These are phyloP conservation scores for Thecaphora thlaspeos DNA, from an alignment of 1,284 basidiomycete genomes.

Conservation along the genomic window DNA sequence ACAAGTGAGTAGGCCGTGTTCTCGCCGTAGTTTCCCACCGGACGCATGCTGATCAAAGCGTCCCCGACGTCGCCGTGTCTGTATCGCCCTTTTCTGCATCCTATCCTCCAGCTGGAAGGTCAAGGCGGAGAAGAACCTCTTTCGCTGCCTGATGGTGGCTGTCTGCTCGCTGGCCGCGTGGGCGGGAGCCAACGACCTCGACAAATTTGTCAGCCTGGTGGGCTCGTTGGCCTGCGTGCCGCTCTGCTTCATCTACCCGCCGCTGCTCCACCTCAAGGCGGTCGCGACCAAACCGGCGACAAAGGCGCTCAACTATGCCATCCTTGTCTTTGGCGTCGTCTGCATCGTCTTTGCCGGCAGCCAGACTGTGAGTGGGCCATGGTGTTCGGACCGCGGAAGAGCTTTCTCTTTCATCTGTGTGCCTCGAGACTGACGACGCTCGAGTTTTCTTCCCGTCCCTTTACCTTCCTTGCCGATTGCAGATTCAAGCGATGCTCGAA, in stretches of 20 bases:
- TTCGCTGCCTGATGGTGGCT: conserved; percentile 75
- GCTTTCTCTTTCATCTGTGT: too few species aligned
- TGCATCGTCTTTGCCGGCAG: conserved; percentile 80
- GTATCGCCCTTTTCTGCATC: too few species aligned
- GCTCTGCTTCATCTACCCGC: conserved; percentile 86
- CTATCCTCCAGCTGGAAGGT: conserved; percentile 58
- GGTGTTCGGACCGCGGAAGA: too few species aligned
- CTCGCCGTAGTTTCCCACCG: too few species aligned
- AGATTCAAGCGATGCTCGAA: conserved; percentile 30
- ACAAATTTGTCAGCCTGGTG: conserved; percentile 94
- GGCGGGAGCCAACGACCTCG: conserved; percentile 82
- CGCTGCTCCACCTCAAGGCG: conserved; percentile 88
- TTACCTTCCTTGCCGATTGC: neutral
- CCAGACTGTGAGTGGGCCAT: conserved; percentile 71
- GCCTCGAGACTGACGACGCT: too few species aligned
- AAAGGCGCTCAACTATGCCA: conserved; percentile 71
- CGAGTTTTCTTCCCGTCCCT: too few species aligned
- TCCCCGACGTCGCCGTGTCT: too few species aligned
- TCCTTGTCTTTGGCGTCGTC: conserved; percentile 78
- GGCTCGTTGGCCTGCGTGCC: conserved; percentile 94
- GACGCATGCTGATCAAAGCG: too few species aligned
- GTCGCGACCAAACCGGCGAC: conserved; percentile 69
- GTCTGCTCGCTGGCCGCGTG: conserved; percentile 76
- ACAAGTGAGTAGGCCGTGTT: conserved; percentile 81
- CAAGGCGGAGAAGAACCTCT: conserved; percentile 85